These are phyloP conservation scores for Miscanthus lutarioriparius DNA, from an alignment of 176 grass and related monocot species.

Conservation along the genomic window DNA sequence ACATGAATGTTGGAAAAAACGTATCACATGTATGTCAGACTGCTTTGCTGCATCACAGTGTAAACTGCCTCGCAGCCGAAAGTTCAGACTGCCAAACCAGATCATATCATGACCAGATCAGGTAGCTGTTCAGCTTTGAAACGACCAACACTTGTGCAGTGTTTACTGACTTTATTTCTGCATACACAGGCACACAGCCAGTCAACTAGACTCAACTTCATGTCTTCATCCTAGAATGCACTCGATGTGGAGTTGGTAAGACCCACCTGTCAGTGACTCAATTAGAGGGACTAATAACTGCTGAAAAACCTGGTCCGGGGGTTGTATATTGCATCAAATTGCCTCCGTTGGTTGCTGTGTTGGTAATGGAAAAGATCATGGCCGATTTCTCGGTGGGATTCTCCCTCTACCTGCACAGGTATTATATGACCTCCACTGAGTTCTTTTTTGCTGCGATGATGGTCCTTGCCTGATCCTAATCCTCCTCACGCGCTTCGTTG, in stretches of 20 bases:
- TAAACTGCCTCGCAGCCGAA: neutral
- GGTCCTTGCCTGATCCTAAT: constrained; percentile 3
- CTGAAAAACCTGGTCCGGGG: too few relatives aligned
- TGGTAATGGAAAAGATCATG: neutral
- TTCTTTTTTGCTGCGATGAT: constrained; percentile 19
- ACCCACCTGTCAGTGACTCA: neutral
- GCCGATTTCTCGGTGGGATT: neutral
- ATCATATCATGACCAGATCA: neutral
- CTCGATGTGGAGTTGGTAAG: neutral
- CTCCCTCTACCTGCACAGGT: neutral
- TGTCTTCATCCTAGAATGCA: too few relatives aligned
- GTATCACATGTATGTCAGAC: neutral
- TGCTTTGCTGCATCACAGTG: neutral
- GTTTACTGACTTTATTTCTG: too few relatives aligned
- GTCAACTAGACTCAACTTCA: too few relatives aligned
- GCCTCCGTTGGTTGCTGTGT: too few relatives aligned
- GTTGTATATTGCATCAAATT: too few relatives aligned
- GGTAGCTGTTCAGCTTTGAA: neutral
- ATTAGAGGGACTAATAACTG: too few relatives aligned
- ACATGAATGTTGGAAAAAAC: constrained; percentile 8
- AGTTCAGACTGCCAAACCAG: neutral
- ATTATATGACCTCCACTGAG: neutral
- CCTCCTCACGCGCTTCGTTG: constrained; percentile 30
- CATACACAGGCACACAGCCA: too few relatives aligned
- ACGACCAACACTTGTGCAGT: neutral